These are phyloP conservation scores for Eutypa lata DNA, from an alignment of 2,329 filamentous ascomycete species.

Conservation along the genomic window DNA sequence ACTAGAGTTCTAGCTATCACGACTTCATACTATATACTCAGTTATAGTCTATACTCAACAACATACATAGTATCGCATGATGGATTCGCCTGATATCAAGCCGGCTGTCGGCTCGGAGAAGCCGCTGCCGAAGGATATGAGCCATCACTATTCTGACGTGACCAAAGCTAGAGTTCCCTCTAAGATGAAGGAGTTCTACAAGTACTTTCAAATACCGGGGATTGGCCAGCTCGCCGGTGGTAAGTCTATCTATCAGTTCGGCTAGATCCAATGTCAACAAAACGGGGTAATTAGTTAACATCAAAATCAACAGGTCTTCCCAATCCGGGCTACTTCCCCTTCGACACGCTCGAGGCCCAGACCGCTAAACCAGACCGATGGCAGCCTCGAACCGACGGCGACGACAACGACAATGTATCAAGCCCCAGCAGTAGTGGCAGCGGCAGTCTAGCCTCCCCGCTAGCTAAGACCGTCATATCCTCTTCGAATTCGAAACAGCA, in stretches of 20 bases:
- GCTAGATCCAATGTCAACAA: no score
- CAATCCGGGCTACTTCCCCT: slow-evolving; percentile 80
- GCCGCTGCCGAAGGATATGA: slow-evolving; percentile 65
- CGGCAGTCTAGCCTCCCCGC: slow-evolving; percentile 33
- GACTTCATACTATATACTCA: no score
- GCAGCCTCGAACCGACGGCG: slow-evolving; percentile 22
- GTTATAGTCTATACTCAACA: no score
- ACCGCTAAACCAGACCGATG: slow-evolving; percentile 73
- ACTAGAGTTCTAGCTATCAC: no score
- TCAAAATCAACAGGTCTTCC: slow-evolving; percentile 61
- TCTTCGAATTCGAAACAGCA: slow-evolving; percentile 18
- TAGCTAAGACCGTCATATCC: slow-evolving; percentile 30
- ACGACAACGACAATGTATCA: slow-evolving; percentile 48
- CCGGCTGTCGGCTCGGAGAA: slow-evolving; percentile 22
- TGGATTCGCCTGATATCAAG: slow-evolving; percentile 13
- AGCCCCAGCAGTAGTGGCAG: slow-evolving; percentile 55
- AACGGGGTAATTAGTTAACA: no score
- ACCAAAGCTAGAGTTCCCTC: slow-evolving; percentile 64
- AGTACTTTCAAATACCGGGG: slow-evolving; percentile 70
- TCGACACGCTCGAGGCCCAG: slow-evolving; percentile 83
- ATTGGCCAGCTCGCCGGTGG: slow-evolving; percentile 62
- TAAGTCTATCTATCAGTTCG: slow-evolving; percentile 31
- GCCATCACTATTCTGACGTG: slow-evolving; percentile 71
- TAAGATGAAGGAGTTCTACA: slow-evolving; percentile 78
- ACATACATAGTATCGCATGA: slow-evolving; percentile 4